Evolutionary conservation across 169 alveolate species (phyloP).

Genomic region (Nephromyces sp.): DNA sequence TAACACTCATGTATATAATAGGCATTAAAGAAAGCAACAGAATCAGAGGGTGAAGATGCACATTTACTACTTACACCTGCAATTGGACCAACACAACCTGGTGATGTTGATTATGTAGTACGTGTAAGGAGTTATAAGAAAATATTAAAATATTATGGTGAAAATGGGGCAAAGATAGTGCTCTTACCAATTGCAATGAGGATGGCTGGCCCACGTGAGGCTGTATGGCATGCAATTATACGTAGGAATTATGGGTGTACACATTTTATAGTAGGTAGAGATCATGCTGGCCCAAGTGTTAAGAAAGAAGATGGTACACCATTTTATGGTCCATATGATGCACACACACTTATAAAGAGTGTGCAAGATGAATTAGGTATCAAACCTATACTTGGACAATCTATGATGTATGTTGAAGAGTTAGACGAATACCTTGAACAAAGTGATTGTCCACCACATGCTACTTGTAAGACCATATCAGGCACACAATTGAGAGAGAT

Average conservation of each 20-base stretch:
- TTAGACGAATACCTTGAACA: constrained; percentile 15
- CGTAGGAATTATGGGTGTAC: constrained; percentile 46
- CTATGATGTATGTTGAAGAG: constrained; percentile 32
- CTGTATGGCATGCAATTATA: constrained; percentile 41
- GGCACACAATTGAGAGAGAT: constrained; percentile 35
- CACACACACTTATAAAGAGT: constrained; percentile 26
- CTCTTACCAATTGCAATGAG: constrained; percentile 46
- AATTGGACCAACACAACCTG: constrained; percentile 47
- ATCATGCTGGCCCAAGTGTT: constrained; percentile 46
- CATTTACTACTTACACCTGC: constrained; percentile 38
- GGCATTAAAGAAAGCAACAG: not conserved
- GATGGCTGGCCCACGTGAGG: constrained; percentile 55
- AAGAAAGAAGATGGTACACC: constrained; percentile 11
- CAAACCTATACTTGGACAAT: constrained; percentile 30
- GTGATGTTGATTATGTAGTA: constrained; percentile 37
- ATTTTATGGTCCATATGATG: constrained; percentile 44
- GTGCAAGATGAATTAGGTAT: constrained; percentile 24
- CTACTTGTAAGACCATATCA: constrained; percentile 1
- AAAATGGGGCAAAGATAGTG: constrained; percentile 14
- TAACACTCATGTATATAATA: not conserved
- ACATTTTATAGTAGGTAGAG: constrained; percentile 50
- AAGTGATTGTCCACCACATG: not conserved
- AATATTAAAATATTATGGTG: not conserved
- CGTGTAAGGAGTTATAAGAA: constrained; percentile 36
- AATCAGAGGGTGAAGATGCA: not conserved